Evolutionary conservation across 2,329 filamentous ascomycete genomes (phyloP).

Genomic region (Exophiala sp.): DNA sequence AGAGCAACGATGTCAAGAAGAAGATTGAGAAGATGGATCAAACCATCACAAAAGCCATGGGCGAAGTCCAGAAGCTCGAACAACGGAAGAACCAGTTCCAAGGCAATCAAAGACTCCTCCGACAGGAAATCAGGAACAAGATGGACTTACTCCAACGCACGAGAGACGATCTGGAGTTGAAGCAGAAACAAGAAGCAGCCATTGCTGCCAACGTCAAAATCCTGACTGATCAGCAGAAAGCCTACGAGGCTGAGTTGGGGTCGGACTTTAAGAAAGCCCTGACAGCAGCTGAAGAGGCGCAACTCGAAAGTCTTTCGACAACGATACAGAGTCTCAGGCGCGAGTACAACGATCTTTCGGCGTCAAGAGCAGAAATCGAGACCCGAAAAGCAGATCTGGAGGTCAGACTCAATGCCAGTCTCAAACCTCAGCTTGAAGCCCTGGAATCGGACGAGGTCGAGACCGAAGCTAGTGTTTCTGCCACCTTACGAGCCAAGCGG

Average conservation of each 20-base stretch:
- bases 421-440: slow-evolving; percentile 80
- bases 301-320: slow-evolving; percentile 64
- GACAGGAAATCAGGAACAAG: slow-evolving; percentile 69
- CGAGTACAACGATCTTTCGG: slow-evolving; percentile 69
- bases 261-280: slow-evolving; percentile 91
- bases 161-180: slow-evolving; percentile 66
- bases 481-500: slow-evolving; percentile 67
- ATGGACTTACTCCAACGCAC: slow-evolving; percentile 67
- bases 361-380: slow-evolving; percentile 69
- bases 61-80: slow-evolving; percentile 75
- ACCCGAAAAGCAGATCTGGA: slow-evolving; percentile 76
- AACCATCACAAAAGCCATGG: slow-evolving; percentile 78
- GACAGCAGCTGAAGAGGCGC: slow-evolving; percentile 71
- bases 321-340: slow-evolving; percentile 68
- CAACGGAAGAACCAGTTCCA: slow-evolving; percentile 72
- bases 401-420: slow-evolving; percentile 79
- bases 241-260: slow-evolving; percentile 71
- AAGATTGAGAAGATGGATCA: slow-evolving; percentile 78
- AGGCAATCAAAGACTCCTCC: slow-evolving; percentile 72
- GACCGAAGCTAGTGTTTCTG: slow-evolving; percentile 47
- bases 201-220: slow-evolving; percentile 70
- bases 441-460: slow-evolving; percentile 72
- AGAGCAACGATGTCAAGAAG: slow-evolving; percentile 59
- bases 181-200: slow-evolving; percentile 57
- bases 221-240: slow-evolving; percentile 66